Evolutionary conservation across 352 stramenopile species (phyloP).

Genomic region (Pythium inflatum): DNA sequence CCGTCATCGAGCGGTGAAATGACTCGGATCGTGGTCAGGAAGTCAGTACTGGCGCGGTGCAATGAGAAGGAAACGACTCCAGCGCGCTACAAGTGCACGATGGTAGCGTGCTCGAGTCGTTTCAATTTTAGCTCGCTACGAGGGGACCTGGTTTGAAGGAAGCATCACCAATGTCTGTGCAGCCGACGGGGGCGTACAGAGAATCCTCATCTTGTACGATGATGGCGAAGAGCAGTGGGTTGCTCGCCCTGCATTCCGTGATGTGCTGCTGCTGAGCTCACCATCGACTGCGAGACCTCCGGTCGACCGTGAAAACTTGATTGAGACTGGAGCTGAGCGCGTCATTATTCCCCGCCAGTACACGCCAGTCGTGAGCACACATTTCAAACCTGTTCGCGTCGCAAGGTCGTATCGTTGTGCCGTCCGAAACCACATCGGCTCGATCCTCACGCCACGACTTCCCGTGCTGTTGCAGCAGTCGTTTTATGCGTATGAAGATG

Average conservation of each 20-base stretch:
- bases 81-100: no score
- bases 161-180: conserved; percentile 21
- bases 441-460: conserved; percentile 38
- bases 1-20: conserved; percentile 8
- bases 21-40: no score
- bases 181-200: background rate
- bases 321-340: background rate
- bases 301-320: background rate
- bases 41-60: no score
- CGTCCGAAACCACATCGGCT: conserved; percentile 39
- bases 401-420: conserved; percentile 40
- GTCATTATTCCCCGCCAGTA: conserved; percentile 44
- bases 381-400: conserved; percentile 52
- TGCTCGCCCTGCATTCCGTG: conserved; percentile 26
- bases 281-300: background rate
- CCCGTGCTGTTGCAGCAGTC: conserved; percentile 7
- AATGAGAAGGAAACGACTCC: conserved; percentile 45
- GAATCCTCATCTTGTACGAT: conserved; percentile 51
- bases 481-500: background rate
- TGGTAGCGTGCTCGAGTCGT: no score
- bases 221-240: conserved; percentile 58
- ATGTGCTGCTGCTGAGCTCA: conserved; percentile 37
- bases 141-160: conserved; percentile 50
- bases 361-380: conserved; percentile 27
- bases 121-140: no score